A percentile compares a stretch with the other conserved stretches of the same genome.
Conservation (phyloP, 257 asterid genomes). For the Cinchona pubescens region DNA sequence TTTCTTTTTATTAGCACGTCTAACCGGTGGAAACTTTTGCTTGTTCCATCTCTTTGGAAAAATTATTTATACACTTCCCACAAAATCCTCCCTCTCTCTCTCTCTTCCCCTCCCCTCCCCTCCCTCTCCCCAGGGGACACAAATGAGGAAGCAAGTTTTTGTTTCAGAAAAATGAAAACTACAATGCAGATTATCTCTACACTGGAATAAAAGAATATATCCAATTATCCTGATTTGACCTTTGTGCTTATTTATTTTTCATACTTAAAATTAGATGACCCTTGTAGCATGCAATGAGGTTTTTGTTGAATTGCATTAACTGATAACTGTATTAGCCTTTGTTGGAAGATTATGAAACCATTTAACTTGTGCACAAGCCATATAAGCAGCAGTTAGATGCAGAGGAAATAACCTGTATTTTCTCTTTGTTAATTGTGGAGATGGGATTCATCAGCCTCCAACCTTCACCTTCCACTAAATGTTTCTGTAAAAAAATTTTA, state of each 20-base stretch:
- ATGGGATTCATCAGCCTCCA: too few relatives aligned
- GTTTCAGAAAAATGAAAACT: neutral
- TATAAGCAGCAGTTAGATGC: neutral
- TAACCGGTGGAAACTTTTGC: neutral
- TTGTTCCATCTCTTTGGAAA: neutral
- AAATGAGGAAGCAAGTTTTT: neutral
- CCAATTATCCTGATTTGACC: neutral
- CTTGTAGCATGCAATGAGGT: neutral
- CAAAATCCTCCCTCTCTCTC: neutral
- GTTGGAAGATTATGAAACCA: neutral
- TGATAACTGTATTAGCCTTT: neutral
- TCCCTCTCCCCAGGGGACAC: neutral
- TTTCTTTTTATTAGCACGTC: constrained; percentile 23
- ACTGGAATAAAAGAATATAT: neutral
- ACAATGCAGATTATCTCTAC: neutral
- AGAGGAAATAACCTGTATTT: neutral
- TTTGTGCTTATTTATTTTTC: neutral
- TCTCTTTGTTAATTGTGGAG: neutral
- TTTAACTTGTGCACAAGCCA: neutral
- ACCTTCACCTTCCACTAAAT: too few relatives aligned
- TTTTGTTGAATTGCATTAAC: neutral
- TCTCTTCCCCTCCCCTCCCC: neutral
- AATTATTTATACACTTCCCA: neutral
- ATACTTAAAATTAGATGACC: too few relatives aligned
- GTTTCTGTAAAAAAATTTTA: too few relatives aligned